Conservation (phyloP, 78 protist species). For the Neovahlkampfia damariscottae region DNA sequence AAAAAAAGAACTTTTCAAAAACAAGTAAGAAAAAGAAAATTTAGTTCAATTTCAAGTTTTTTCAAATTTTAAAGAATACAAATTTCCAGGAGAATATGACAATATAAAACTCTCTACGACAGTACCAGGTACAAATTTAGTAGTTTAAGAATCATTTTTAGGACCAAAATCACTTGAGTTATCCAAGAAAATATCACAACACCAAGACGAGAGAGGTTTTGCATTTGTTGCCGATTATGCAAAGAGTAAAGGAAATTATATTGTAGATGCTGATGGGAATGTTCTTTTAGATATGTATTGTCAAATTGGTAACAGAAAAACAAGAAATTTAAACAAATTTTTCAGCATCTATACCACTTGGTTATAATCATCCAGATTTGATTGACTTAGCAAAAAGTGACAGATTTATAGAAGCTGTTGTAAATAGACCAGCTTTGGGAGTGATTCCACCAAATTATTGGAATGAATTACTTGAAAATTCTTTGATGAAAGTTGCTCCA, state of each 20-base stretch:
- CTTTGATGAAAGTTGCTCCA: constrained; percentile 58
- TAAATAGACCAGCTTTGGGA: constrained; percentile 64
- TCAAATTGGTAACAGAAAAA: no score
- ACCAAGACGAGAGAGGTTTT: background rate
- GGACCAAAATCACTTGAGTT: background rate
- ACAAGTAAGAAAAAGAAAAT: no score
- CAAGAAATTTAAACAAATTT: no score
- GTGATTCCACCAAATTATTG: constrained; percentile 45
- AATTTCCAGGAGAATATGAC: no score
- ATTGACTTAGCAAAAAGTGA: constrained; percentile 33
- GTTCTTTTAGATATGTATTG: constrained; percentile 45
- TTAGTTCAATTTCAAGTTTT: no score
- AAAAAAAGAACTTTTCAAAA: no score
- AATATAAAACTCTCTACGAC: no score
- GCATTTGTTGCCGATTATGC: background rate
- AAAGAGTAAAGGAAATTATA: constrained; percentile 46
- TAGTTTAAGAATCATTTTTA: background rate
- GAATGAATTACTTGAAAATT: constrained; percentile 38
- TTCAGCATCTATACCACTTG: constrained; percentile 53
- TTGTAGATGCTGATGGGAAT: constrained; percentile 64
- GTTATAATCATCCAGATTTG: constrained; percentile 18
- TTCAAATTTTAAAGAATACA: no score
- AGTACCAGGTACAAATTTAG: no score
- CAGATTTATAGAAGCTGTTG: constrained; percentile 35
- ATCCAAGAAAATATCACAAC: background rate